Conservation (phyloP, 179 eudicot genomes). For the Beta corolliflora region DNA sequence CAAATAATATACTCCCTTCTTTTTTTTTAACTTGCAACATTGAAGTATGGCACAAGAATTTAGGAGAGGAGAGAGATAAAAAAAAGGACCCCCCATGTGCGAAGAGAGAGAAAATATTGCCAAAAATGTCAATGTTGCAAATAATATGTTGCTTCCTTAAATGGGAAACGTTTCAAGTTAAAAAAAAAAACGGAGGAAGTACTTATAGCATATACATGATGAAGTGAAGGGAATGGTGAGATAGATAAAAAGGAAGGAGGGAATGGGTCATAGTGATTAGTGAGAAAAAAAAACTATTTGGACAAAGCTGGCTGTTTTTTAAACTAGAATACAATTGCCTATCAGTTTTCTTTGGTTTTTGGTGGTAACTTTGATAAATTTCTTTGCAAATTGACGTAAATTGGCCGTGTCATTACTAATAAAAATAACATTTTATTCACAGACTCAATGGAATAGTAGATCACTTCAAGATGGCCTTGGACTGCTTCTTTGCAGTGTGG, state of each 20-base stretch:
- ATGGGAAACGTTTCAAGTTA: too few species aligned
- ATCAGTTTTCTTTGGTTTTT: neutral
- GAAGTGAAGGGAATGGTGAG: neutral
- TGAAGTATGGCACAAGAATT: too few species aligned
- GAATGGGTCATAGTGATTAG: neutral
- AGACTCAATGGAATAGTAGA: constrained; percentile 57
- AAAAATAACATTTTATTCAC: constrained; percentile 16
- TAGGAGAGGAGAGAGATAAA: too few species aligned
- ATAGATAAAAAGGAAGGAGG: neutral
- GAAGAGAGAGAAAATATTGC: too few species aligned
- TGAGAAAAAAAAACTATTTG: neutral
- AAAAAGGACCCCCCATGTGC: too few species aligned
- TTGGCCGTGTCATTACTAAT: neutral
- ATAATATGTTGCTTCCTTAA: too few species aligned
- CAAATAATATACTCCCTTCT: neutral
- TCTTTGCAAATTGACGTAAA: neutral
- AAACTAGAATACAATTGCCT: neutral
- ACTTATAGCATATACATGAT: neutral
- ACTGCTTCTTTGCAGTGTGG: constrained; percentile 87
- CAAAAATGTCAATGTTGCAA: too few species aligned
- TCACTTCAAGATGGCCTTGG: constrained; percentile 75
- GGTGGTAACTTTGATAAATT: neutral
- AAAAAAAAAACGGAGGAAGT: too few species aligned
- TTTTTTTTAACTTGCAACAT: too few species aligned
- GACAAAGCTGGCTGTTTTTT: neutral